Conservation (phyloP, 2,329 filamentous ascomycete genomes). For the Camptophora hylomeconis region DNA sequence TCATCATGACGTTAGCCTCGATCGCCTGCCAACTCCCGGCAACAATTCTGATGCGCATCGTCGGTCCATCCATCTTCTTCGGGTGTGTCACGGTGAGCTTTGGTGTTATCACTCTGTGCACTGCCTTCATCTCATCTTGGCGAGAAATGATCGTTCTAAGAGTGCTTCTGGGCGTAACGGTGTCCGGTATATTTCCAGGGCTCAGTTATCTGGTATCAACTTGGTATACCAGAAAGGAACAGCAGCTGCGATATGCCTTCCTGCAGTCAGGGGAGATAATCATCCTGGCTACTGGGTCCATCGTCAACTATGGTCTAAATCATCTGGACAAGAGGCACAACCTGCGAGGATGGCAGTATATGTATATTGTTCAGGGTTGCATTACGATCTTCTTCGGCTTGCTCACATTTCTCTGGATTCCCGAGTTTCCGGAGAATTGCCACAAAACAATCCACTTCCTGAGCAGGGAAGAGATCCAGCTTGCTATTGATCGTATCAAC, state of each 20-base stretch:
- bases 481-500: slow-evolving; percentile 46
- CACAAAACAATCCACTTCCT: slow-evolving; percentile 46
- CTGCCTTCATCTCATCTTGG: slow-evolving; percentile 56
- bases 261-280: slow-evolving; percentile 53
- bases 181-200: slow-evolving; percentile 36
- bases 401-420: slow-evolving; percentile 56
- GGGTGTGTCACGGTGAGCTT: slow-evolving; percentile 46
- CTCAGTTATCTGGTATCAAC: slow-evolving; percentile 35
- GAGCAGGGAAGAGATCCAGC: slow-evolving; percentile 38
- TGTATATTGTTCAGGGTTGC: slow-evolving; percentile 54
- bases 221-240: slow-evolving; percentile 52
- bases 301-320: slow-evolving; percentile 59
- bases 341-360: slow-evolving; percentile 53
- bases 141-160: slow-evolving; percentile 55
- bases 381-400: slow-evolving; percentile 48
- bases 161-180: slow-evolving; percentile 52
- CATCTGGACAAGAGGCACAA: slow-evolving; percentile 43
- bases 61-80: slow-evolving; percentile 54
- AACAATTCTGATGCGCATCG: slow-evolving; percentile 51
- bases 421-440: slow-evolving; percentile 54
- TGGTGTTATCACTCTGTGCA: slow-evolving; percentile 53
- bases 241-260: slow-evolving; percentile 53
- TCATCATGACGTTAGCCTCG: slow-evolving; percentile 58
- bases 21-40: slow-evolving; percentile 57
- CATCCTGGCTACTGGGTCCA: slow-evolving; percentile 51